A percentile compares a stretch with the other conserved stretches of the same genome.
Conservation (phyloP, 2,329 filamentous ascomycete genomes). For the Aspergillus melleus region DNA sequence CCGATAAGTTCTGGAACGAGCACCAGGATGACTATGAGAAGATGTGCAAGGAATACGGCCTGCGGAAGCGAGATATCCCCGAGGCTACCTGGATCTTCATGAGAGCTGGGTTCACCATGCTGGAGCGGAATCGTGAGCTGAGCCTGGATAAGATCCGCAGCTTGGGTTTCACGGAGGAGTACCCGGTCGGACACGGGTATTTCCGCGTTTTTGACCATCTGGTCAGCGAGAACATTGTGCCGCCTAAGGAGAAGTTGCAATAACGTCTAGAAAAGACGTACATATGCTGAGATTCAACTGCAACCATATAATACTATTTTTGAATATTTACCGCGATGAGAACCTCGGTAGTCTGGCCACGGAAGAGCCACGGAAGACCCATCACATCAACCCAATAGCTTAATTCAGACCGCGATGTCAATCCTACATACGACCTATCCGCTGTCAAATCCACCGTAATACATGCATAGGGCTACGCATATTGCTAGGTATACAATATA, state of each 20-base stretch:
- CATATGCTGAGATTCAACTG: no score
- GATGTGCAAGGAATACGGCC: constrained; percentile 22
- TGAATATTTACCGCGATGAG: no score
- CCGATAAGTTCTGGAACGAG: constrained; percentile 22
- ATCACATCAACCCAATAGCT: no score
- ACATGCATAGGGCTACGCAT: no score
- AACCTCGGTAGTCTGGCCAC: no score
- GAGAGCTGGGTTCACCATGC: constrained; percentile 12
- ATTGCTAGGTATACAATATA: no score
- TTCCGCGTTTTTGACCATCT: constrained; percentile 10
- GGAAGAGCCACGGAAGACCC: no score
- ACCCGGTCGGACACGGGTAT: constrained; percentile 19
- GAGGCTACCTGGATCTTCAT: constrained; percentile 19
- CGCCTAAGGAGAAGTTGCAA: neutral
- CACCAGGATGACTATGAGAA: constrained; percentile 18
- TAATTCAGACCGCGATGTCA: neutral
- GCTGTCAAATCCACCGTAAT: neutral
- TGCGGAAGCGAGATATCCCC: constrained; percentile 13
- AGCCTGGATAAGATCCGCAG: constrained; percentile 25
- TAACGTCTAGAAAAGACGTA: neutral
- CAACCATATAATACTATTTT: no score
- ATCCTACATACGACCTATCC: neutral
- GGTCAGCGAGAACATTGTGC: constrained; percentile 10
- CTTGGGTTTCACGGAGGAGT: constrained; percentile 24
- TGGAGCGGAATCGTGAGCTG: constrained; percentile 21